phyloP scores from a whole-genome alignment of 1,139 yeast species.

The Geotrichum klebahnii region DNA sequence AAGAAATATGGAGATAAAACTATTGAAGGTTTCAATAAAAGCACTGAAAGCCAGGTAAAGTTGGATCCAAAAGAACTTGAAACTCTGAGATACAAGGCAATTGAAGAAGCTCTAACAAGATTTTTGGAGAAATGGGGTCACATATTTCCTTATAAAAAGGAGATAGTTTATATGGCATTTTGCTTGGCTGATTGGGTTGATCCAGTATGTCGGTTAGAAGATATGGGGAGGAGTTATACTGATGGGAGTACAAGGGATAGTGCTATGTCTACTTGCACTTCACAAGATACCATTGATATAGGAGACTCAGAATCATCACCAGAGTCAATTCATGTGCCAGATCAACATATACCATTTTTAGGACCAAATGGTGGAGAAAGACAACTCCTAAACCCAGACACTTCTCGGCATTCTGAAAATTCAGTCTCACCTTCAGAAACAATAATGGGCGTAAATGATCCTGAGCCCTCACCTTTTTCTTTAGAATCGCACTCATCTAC shows the following conservation, averaged over 20 bases:
- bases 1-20: not conserved
- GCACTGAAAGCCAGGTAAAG: not conserved
- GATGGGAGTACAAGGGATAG: not conserved
- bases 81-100: conserved; percentile 26
- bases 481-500: conserved; percentile 20
- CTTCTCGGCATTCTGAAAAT: not conserved
- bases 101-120: conserved; percentile 58
- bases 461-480: not conserved
- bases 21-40: not conserved
- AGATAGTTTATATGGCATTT: conserved; percentile 81
- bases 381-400: not conserved
- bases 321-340: not conserved
- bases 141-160: conserved; percentile 71
- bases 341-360: not conserved
- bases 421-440: too few relatives aligned
- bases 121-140: conserved; percentile 77
- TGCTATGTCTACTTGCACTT: not conserved
- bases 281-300: not conserved
- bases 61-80: too few relatives aligned
- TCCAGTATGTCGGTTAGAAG: conserved; percentile 41
- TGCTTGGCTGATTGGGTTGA: conserved; percentile 90
- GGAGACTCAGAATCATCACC: not conserved
- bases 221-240: not conserved
- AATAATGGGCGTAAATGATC: too few relatives aligned
- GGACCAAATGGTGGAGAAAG: not conserved